These are phyloP conservation scores for Panaeolus cyanescens DNA, from an alignment of 768 basidiomycete genomes.

Conservation along the genomic window DNA sequence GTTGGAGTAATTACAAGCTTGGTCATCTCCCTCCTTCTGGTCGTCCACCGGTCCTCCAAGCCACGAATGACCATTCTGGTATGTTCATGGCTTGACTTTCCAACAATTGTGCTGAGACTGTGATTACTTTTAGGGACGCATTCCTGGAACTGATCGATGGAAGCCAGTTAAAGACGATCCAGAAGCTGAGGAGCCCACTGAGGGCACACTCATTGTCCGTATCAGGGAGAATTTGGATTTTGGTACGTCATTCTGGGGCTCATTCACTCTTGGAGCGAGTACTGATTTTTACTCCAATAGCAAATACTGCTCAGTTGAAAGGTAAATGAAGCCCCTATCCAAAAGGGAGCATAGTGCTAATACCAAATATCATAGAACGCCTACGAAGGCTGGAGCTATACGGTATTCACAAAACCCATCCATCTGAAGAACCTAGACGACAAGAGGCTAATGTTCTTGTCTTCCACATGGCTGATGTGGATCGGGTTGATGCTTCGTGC, in stretches of 20 bases:
- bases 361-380: slow-evolving; percentile 50
- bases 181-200: slow-evolving; percentile 76
- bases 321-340: slow-evolving; percentile 38
- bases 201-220: slow-evolving; percentile 84
- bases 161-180: slow-evolving; percentile 87
- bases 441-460: slow-evolving; percentile 77
- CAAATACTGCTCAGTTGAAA: slow-evolving; percentile 95
- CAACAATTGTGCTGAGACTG: neutral
- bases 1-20: slow-evolving; percentile 90
- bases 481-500: slow-evolving; percentile 88
- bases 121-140: slow-evolving; percentile 60
- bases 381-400: slow-evolving; percentile 87
- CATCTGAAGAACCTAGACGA: slow-evolving; percentile 83
- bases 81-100: slow-evolving; percentile 19
- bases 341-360: neutral
- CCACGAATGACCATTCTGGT: slow-evolving; percentile 91
- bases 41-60: slow-evolving; percentile 87
- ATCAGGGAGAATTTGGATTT: slow-evolving; percentile 93
- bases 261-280: neutral
- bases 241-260: slow-evolving; percentile 45
- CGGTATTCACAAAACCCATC: slow-evolving; percentile 77
- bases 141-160: slow-evolving; percentile 90
- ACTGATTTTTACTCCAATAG: slow-evolving; percentile 35
- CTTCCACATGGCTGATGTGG: slow-evolving; percentile 93
- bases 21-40: slow-evolving; percentile 84